Conservation (phyloP, 2,329 filamentous ascomycete species). For the Paecilomyces sp. region DNA sequence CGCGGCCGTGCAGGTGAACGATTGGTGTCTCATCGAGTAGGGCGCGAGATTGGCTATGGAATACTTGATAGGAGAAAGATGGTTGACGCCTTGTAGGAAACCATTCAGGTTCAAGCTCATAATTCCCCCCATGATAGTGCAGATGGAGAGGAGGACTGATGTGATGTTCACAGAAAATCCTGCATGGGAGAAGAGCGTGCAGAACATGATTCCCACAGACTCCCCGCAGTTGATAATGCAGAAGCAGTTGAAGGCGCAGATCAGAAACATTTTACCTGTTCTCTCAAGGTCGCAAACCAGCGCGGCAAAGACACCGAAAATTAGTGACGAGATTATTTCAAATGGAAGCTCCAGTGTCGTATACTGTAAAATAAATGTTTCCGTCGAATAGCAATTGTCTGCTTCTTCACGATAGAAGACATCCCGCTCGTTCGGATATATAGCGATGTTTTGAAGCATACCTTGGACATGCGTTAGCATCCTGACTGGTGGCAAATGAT, state of each 20-base stretch:
- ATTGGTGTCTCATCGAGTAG: conserved; percentile 54
- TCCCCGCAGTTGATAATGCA: conserved; percentile 69
- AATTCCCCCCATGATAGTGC: conserved; percentile 64
- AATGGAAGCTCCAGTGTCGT: conserved; percentile 65
- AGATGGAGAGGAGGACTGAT: conserved; percentile 61
- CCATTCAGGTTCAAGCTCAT: conserved; percentile 63
- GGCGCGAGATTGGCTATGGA: conserved; percentile 59
- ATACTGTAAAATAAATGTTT: conserved; percentile 65
- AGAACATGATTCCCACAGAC: conserved; percentile 71
- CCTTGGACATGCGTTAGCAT: conserved; percentile 36
- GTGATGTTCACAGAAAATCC: conserved; percentile 72
- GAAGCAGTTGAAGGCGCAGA: conserved; percentile 62
- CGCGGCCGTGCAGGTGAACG: conserved; percentile 56
- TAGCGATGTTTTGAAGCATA: conserved; percentile 71
- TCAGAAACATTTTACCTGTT: conserved; percentile 59
- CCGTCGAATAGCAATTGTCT: conserved; percentile 63
- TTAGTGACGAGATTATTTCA: conserved; percentile 56
- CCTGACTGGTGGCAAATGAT: neutral
- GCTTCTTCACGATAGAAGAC: conserved; percentile 73
- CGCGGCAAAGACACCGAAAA: conserved; percentile 59
- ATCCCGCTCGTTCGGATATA: conserved; percentile 65
- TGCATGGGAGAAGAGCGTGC: conserved; percentile 66
- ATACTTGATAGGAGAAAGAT: conserved; percentile 65
- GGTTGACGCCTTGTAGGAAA: conserved; percentile 62
- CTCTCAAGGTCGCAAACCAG: conserved; percentile 60